phyloP scores from a whole-genome alignment of 1,284 basidiomycete species.

The Trichosporon sp. region DNA sequence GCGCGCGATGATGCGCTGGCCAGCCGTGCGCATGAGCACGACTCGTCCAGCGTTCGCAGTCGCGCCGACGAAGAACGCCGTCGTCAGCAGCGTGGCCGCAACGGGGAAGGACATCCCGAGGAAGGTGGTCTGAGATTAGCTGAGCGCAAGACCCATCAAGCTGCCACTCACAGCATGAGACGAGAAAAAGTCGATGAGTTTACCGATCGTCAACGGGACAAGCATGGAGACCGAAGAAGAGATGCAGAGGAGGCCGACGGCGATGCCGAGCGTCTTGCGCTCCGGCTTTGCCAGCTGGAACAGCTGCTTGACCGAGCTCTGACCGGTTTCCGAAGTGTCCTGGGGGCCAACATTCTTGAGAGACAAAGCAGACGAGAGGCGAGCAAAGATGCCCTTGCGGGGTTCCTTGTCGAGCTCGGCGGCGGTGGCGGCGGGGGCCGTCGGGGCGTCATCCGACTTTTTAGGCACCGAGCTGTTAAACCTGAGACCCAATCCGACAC shows the following conservation, averaged over 20 bases:
- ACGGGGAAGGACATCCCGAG: constrained; percentile 71
- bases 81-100: constrained; percentile 69
- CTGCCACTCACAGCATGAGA: constrained; percentile 60
- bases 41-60: constrained; percentile 65
- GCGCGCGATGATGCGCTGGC: constrained; percentile 86
- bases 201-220: constrained; percentile 83
- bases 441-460: background rate
- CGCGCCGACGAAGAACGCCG: constrained; percentile 82
- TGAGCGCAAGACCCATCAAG: background rate
- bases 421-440: background rate
- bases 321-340: constrained; percentile 9
- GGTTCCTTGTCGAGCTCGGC: background rate
- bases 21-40: constrained; percentile 80
- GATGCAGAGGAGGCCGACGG: constrained; percentile 58
- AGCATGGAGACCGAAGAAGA: constrained; percentile 71
- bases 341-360: constrained; percentile 5
- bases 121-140: constrained; percentile 62
- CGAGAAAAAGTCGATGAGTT: constrained; percentile 87
- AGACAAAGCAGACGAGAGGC: background rate
- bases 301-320: constrained; percentile 60
- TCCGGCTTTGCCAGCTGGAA: constrained; percentile 72
- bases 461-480: background rate
- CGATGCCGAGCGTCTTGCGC: constrained; percentile 63
- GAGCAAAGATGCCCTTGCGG: background rate
- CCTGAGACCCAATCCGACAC: background rate